Evolutionary conservation across 2,329 filamentous ascomycete species (phyloP).

Genomic region (Calonectria fujianensis): DNA sequence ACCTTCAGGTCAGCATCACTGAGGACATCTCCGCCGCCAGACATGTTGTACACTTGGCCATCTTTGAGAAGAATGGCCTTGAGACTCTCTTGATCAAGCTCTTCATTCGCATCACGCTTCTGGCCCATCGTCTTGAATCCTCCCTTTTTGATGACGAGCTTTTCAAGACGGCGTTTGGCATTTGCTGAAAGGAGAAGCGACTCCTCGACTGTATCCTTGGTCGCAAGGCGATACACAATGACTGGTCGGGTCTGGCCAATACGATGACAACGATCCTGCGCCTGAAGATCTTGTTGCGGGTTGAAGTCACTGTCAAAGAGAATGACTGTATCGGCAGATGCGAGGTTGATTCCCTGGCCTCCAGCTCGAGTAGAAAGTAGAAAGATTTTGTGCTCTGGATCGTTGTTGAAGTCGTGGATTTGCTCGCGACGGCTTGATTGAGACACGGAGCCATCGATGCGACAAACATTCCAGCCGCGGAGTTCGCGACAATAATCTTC

Average conservation of each 20-base stretch:
- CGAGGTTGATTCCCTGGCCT: slow-evolving; percentile 96
- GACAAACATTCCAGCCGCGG: slow-evolving; percentile 86
- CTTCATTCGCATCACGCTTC: slow-evolving; percentile 72
- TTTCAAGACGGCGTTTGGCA: slow-evolving; percentile 92
- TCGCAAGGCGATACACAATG: slow-evolving; percentile 94
- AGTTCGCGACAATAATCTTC: slow-evolving; percentile 89
- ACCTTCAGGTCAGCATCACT: slow-evolving; percentile 85
- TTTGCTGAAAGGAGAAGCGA: slow-evolving; percentile 90
- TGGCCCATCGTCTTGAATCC: slow-evolving; percentile 83
- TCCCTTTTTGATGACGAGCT: slow-evolving; percentile 96
- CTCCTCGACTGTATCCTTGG: slow-evolving; percentile 94
- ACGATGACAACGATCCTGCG: slow-evolving; percentile 94
- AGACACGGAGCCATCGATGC: slow-evolving; percentile 91
- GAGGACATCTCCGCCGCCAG: slow-evolving; percentile 79
- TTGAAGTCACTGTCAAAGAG: slow-evolving; percentile 95
- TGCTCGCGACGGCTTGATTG: slow-evolving; percentile 82
- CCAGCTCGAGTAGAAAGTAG: slow-evolving; percentile 93
- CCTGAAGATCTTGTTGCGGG: slow-evolving; percentile 96
- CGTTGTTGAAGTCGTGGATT: slow-evolving; percentile 83
- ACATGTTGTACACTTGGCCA: slow-evolving; percentile 78
- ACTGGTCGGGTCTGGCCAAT: slow-evolving; percentile 96
- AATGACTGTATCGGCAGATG: slow-evolving; percentile 92
- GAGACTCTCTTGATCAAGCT: slow-evolving; percentile 77
- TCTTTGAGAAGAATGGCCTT: slow-evolving; percentile 80
- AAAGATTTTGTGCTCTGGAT: slow-evolving; percentile 83